Conservation (phyloP, 257 asterid species). For the Solanum neorickii region DNA sequence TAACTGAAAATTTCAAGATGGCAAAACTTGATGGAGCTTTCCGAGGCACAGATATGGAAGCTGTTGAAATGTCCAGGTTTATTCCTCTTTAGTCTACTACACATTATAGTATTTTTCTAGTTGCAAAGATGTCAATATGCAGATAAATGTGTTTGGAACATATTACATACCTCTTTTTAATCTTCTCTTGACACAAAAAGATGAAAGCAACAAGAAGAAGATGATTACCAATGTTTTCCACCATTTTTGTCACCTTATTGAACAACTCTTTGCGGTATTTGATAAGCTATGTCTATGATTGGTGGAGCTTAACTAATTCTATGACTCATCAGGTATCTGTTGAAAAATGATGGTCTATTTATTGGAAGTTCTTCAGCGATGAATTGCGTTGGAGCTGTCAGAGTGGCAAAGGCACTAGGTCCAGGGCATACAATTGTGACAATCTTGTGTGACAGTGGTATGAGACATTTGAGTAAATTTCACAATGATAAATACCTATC, state of each 20-base stretch:
- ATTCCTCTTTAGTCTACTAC: neutral
- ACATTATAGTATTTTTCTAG: neutral
- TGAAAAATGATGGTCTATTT: constrained; percentile 90
- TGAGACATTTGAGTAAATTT: constrained; percentile 92
- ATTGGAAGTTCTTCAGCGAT: constrained; percentile 95
- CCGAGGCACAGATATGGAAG: constrained; percentile 75
- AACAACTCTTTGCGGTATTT: neutral
- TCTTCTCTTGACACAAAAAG: neutral
- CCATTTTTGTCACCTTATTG: neutral
- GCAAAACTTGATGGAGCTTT: constrained; percentile 91
- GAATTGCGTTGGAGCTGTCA: constrained; percentile 97
- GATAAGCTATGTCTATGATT: neutral
- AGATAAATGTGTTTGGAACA: neutral
- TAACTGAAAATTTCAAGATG: constrained; percentile 70
- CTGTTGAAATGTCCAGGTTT: constrained; percentile 95
- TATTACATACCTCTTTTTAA: neutral
- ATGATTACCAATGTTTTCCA: neutral
- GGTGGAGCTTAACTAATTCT: neutral
- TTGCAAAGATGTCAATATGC: neutral
- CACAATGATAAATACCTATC: constrained; percentile 55
- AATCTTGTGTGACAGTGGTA: constrained; percentile 87
- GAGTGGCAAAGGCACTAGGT: constrained; percentile 69
- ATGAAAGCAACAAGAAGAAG: neutral
- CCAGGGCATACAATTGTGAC: constrained; percentile 88
- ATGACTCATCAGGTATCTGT: constrained; percentile 39